phyloP scores from a whole-genome alignment of 2,329 filamentous ascomycete genomes.

The Xylariaceae sp. region DNA sequence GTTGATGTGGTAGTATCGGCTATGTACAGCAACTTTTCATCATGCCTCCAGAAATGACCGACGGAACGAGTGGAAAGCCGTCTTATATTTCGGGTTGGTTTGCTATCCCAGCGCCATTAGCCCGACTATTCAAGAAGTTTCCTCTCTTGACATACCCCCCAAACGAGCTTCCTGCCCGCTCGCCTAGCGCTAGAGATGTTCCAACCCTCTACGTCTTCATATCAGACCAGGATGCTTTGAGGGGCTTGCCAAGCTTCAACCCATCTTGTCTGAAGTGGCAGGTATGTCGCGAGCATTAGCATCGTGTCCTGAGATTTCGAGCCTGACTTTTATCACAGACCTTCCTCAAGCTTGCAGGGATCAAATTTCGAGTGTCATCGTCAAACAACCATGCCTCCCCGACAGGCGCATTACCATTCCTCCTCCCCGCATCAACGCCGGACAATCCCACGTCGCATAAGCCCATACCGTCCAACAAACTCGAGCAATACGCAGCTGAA shows the following conservation, averaged over 20 bases:
- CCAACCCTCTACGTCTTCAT: conserved; percentile 78
- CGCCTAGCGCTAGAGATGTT: conserved; percentile 45
- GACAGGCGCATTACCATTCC: conserved; percentile 83
- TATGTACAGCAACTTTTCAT: not conserved
- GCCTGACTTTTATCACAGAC: conserved; percentile 54
- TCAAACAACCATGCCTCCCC: conserved; percentile 95
- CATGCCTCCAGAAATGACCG: conserved; percentile 14
- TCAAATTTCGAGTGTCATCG: conserved; percentile 67
- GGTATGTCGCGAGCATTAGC: conserved; percentile 50
- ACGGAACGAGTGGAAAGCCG: conserved; percentile 20
- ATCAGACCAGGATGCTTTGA: conserved; percentile 61
- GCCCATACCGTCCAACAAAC: conserved; percentile 64
- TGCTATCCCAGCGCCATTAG: conserved; percentile 73
- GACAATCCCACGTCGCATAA: conserved; percentile 36
- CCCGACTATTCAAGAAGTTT: conserved; percentile 80
- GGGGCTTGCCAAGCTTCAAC: conserved; percentile 77
- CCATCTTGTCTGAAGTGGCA: conserved; percentile 96
- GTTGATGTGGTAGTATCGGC: not conserved
- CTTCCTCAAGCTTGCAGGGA: conserved; percentile 75
- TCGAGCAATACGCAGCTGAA: conserved; percentile 69
- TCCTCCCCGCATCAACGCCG: conserved; percentile 60
- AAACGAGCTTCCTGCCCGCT: conserved; percentile 66
- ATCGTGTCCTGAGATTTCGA: not conserved
- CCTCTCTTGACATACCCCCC: conserved; percentile 75
- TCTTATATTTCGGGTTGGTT: conserved; percentile 45